Base-by-base conservation (phyloP, 306 rosid genomes). In the Cucumis cinereus region DNA sequence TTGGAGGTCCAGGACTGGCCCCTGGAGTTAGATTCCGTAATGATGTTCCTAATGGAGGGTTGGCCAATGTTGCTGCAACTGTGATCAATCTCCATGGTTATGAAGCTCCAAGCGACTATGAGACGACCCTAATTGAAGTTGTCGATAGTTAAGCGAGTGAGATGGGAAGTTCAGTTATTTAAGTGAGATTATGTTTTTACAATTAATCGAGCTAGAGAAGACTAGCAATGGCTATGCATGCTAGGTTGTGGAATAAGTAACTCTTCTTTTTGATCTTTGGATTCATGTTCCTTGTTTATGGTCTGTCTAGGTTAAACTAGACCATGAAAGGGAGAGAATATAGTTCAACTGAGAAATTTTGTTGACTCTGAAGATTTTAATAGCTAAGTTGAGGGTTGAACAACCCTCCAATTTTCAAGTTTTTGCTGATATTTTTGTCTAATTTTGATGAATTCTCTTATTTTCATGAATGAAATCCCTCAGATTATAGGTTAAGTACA, bases 21-120 rank as follows among this genome's bases (percentile, higher is more conserved):
- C 78, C 91, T n/a, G 93, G 96, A 8, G 92, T 86, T 24, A 73
- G 80, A 60, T 95, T 92, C 89, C 85, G 96, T 47, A 87, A 54
- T 12, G 97, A 95, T 84, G 78, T 92, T 69, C 98, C 98, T 4
- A 16, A 17, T 0, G 98, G 96, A 1, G 99, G 99, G 64, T 84
- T 95, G 16, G 98, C 99, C 52, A 95, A 95, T 14, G 98, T 92
- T 55, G 98, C 99, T 63, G 96, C 99, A 47, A 95, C 98, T 14
- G 98, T 95, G 82, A 95, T 92, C 47, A 95, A 92, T 86, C 93
- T 95, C 61, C 99, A 90, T 80, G 99, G 99, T 77, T 86, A 85
- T 52, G 91, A 83, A 84, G 93, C 98, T 71, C 99, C 99, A 0
- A 77, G 86, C n/a, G 98, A 95, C 96, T 95, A 95, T 26, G 99